Evolutionary conservation across 768 basidiomycete genomes (phyloP), one percentile per base, ranked within the genome.

Genomic region (Leccinum imitatum): DNA sequence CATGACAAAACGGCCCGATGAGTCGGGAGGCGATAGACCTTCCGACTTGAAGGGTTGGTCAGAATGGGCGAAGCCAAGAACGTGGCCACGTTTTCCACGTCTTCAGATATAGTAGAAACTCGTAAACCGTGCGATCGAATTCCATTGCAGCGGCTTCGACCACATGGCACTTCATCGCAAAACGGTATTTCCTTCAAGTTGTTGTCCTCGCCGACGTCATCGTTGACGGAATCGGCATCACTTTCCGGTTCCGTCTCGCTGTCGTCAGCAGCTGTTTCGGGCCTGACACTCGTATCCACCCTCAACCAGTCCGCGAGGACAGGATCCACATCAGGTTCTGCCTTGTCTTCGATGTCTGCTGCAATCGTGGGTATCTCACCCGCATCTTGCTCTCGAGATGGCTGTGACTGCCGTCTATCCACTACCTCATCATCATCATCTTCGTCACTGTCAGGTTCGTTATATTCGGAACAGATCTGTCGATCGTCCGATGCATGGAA

Each of bases 211-310:
- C 54, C 27, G 27, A 27, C 66, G 63, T 87, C 87, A 53, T 80
- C 86, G 58, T 89, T 85, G 59, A 86, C 84, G 21, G 89, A 89
- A 66, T 90, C 89, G 25, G 79, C 77, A 59, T 91, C 89, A 1
- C 85, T 87, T 62, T 81, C 85, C 4, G 84, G 78, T 48, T 84
- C 85, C 0, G 81, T 80, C 5, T 77, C 79, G 27, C 73, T 75
- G 13, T 69, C 65, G 23, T 78, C 65, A 37, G 65, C 31, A 30
- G 50, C 48, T 15, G 64, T 11, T 19, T 11, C 41, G 10, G 41
- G 4, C n/a, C 41, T 44, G 59, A 19, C 70, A 62, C 3, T 73
- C 71, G 25, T 67, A 31, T 83, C 82, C 23, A 86, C 77, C 27
- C 82, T 80, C 70, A 88, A 81, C 87, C 87, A 89, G 7, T 84